A percentile compares a stretch with the other conserved stretches of the same genome.
Evolutionary conservation across 1,284 basidiomycete genomes (phyloP).

Genomic region (Mycosarcoma maydis): DNA sequence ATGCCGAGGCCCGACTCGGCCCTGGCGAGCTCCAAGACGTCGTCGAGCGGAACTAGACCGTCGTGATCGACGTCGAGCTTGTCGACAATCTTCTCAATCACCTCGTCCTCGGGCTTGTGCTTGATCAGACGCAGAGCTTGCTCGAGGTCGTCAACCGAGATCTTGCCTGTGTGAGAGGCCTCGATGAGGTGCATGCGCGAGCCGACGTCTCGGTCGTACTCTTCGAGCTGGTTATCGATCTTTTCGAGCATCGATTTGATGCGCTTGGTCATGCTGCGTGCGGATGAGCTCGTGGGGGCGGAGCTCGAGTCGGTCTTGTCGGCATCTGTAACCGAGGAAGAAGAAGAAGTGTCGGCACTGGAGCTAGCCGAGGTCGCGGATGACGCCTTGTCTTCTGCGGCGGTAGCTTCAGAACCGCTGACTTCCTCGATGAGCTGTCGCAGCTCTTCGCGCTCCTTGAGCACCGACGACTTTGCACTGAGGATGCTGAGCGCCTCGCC

Average conservation of each 20-base stretch:
- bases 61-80: conserved; percentile 97
- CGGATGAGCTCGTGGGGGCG: conserved; percentile 15
- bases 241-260: conserved; percentile 95
- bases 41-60: conserved; percentile 77
- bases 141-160: conserved; percentile 87
- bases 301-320: conserved; percentile 15
- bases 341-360: conserved; percentile 1
- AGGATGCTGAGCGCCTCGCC: conserved; percentile 90
- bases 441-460: conserved; percentile 94
- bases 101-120: conserved; percentile 87
- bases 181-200: conserved; percentile 93
- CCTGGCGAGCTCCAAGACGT: conserved; percentile 67
- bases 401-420: conserved; percentile 12
- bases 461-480: conserved; percentile 93
- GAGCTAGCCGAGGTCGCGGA: background rate
- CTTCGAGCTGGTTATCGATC: conserved; percentile 90
- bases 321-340: conserved; percentile 5
- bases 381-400: conserved; percentile 5
- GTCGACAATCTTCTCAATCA: conserved; percentile 86
- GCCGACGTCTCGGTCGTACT: conserved; percentile 83
- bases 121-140: conserved; percentile 92
- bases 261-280: conserved; percentile 86
- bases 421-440: conserved; percentile 85
- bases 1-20: conserved; percentile 67
- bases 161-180: conserved; percentile 88